phyloP scores from a whole-genome alignment of 352 stramenopile species.

The Phytophthora niederhauseri region DNA sequence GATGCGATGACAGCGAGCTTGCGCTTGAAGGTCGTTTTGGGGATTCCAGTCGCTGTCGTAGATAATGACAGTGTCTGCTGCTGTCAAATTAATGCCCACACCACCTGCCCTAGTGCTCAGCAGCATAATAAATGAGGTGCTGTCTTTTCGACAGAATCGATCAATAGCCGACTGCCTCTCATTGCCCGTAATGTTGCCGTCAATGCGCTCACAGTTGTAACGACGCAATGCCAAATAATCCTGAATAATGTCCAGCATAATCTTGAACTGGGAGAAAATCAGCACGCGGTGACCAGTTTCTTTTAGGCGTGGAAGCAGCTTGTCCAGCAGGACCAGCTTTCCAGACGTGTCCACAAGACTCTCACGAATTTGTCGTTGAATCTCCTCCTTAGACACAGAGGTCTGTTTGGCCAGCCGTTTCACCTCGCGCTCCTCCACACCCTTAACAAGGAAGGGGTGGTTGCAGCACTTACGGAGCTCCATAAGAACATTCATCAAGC shows the following conservation, averaged over 20 bases:
- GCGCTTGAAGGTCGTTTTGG: slow-evolving; percentile 94
- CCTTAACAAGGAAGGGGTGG: slow-evolving; percentile 94
- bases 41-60: slow-evolving; percentile 99
- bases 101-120: slow-evolving; percentile 98
- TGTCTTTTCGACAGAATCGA: slow-evolving; percentile 79
- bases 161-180: slow-evolving; percentile 96
- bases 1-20: slow-evolving; percentile 93
- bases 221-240: slow-evolving; percentile 95
- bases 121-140: slow-evolving; percentile 95
- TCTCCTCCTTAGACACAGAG: slow-evolving; percentile 50
- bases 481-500: slow-evolving; percentile 94
- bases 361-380: slow-evolving; percentile 74
- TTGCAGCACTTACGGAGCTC: slow-evolving; percentile 96
- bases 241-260: slow-evolving; percentile 99
- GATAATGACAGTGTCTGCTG: slow-evolving; percentile 92
- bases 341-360: slow-evolving; percentile 95
- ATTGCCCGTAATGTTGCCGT: slow-evolving; percentile 98
- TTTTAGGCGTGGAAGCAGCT: slow-evolving; percentile 97
- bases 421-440: slow-evolving; percentile 84
- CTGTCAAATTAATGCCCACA: slow-evolving; percentile 98
- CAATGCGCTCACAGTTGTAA: slow-evolving; percentile 98
- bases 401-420: slow-evolving; percentile 64
- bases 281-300: slow-evolving; percentile 97
- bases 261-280: slow-evolving; percentile 99
- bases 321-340: slow-evolving; percentile 99